Evolutionary conservation across 2,329 filamentous ascomycete species (phyloP).

Genomic region (Fusarium lateritium): DNA sequence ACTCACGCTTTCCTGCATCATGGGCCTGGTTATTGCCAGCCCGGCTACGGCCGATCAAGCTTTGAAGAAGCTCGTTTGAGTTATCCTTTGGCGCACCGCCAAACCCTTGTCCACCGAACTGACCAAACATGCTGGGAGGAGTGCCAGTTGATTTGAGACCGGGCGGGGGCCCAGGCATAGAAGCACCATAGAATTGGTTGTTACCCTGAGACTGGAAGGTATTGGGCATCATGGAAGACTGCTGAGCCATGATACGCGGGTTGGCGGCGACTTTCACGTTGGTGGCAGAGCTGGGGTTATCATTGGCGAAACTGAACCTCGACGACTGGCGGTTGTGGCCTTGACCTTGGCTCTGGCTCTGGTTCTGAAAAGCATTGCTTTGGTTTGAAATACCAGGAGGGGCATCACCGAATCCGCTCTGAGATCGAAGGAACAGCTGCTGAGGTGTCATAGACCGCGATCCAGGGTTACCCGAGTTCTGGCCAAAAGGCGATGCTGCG

Average conservation of each 20-base stretch:
- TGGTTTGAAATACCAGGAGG: constrained; percentile 69
- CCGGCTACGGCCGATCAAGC: constrained; percentile 81
- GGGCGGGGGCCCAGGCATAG: constrained; percentile 93
- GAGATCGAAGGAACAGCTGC: constrained; percentile 79
- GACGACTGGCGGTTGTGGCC: constrained; percentile 88
- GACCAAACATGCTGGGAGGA: constrained; percentile 94
- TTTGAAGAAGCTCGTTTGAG: constrained; percentile 78
- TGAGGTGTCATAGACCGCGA: constrained; percentile 85
- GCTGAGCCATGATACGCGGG: constrained; percentile 85
- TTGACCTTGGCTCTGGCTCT: constrained; percentile 61
- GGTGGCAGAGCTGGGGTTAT: constrained; percentile 66
- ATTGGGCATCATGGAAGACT: constrained; percentile 87
- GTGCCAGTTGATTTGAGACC: constrained; percentile 96
- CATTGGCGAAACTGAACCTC: constrained; percentile 89
- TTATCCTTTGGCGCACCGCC: constrained; percentile 78
- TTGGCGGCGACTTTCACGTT: constrained; percentile 84
- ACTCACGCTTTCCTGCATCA: constrained; percentile 98
- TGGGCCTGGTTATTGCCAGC: constrained; percentile 79
- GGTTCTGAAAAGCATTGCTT: constrained; percentile 62
- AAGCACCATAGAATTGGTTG: constrained; percentile 84
- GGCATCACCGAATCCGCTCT: constrained; percentile 71
- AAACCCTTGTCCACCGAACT: constrained; percentile 84
- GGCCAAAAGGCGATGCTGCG: constrained; percentile 61
- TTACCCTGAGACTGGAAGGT: constrained; percentile 71
- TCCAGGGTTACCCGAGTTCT: constrained; percentile 65